phyloP scores from a whole-genome alignment of 352 stramenopile species.

The Phytophthora aleatoria region DNA sequence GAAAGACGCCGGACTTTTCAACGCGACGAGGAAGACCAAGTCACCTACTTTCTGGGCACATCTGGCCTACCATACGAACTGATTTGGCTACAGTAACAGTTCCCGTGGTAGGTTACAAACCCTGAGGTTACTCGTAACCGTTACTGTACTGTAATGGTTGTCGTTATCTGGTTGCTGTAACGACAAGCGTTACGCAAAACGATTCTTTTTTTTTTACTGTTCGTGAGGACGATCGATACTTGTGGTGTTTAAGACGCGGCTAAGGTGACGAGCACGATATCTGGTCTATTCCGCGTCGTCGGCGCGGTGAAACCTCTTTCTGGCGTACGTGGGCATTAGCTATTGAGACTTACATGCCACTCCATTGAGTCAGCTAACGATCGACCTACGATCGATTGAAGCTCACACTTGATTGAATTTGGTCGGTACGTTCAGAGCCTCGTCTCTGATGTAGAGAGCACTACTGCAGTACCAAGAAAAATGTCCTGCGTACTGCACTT shows the following conservation, averaged over 20 bases:
- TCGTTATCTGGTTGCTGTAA: too few relatives aligned
- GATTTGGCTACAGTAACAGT: not conserved
- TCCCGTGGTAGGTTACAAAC: too few relatives aligned
- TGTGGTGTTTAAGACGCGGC: not conserved
- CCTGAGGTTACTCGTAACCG: too few relatives aligned
- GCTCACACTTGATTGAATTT: not conserved
- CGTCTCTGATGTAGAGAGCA: not conserved
- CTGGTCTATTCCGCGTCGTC: not conserved
- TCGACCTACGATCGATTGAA: not conserved
- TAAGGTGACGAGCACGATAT: not conserved
- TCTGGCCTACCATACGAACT: slow-evolving; percentile 5
- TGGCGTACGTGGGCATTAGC: not conserved
- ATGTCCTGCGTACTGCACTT: not conserved
- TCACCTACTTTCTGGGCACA: slow-evolving; percentile 30
- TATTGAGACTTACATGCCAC: not conserved
- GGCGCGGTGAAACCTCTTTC: not conserved
- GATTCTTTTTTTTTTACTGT: not conserved
- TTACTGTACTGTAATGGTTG: too few relatives aligned
- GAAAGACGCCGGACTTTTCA: slow-evolving; percentile 22
- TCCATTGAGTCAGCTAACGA: not conserved
- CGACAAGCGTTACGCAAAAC: too few relatives aligned
- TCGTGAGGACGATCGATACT: not conserved
- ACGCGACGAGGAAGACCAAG: slow-evolving; percentile 8
- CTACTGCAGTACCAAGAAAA: not conserved
- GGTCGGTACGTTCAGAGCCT: not conserved